Evolutionary conservation across 2,329 filamentous ascomycete species (phyloP).

Genomic region (Sporothrix mexicana): DNA sequence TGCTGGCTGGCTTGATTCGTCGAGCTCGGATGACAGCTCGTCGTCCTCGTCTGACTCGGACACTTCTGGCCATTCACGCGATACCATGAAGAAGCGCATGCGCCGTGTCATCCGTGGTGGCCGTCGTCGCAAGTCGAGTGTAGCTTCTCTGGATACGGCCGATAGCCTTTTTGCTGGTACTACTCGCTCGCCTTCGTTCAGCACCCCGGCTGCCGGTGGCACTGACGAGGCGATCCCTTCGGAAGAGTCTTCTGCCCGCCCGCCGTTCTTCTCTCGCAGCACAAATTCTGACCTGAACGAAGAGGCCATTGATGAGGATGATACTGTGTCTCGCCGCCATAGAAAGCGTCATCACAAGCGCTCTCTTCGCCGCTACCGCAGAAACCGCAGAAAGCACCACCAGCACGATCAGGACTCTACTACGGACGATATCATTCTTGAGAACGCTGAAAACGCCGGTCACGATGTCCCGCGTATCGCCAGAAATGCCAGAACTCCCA

Average conservation of each 20-base stretch:
- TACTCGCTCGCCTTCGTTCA: constrained; percentile 52
- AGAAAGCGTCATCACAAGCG: constrained; percentile 48
- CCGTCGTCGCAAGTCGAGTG: constrained; percentile 65
- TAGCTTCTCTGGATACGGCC: constrained; percentile 62
- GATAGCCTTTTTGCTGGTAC: constrained; percentile 40
- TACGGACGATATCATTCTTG: constrained; percentile 45
- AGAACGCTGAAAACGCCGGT: constrained; percentile 35
- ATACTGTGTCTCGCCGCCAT: constrained; percentile 47
- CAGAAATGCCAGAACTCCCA: neutral
- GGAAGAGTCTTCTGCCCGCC: constrained; percentile 49
- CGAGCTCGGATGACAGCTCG: constrained; percentile 44
- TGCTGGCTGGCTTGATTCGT: constrained; percentile 79
- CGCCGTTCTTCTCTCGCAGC: constrained; percentile 45
- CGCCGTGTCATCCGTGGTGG: constrained; percentile 56
- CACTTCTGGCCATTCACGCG: constrained; percentile 53
- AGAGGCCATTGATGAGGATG: constrained; percentile 55
- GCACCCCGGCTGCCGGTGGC: constrained; percentile 44
- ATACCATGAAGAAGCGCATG: constrained; percentile 68
- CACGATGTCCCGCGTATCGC: neutral
- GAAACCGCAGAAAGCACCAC: constrained; percentile 53
- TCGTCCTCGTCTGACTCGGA: constrained; percentile 64
- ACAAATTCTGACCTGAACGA: constrained; percentile 50
- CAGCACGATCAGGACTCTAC: constrained; percentile 40
- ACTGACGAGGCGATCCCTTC: constrained; percentile 48
- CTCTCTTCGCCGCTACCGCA: constrained; percentile 48